Evolutionary conservation across 257 asterid species (phyloP), one percentile per base, ranked within the genome.

Genomic region (Prunella vulgaris): DNA sequence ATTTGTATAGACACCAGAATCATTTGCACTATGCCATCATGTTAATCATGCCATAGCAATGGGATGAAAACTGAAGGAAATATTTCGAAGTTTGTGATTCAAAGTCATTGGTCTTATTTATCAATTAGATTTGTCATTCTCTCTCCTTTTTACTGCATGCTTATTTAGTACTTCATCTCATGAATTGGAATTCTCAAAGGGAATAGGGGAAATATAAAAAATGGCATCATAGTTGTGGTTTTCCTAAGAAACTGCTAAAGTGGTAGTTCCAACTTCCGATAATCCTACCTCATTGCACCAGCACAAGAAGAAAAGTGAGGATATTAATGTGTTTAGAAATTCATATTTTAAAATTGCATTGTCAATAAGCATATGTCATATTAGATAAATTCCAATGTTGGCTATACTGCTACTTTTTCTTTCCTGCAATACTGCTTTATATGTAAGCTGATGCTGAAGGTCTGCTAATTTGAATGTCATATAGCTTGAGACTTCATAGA

Each of bases 41-140:
- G 12, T 33, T 37, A 53, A 53, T 12, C 54, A n/a, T 64, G 25
- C 25, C 13, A 12, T 57, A 40, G 22, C 54, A 42, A 25, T 40
- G 25, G 14, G 58, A 56, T 65, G 49, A 30, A 9, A 18, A 54
- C 59, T 37, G 65, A 54, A 18, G 37, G 4, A 42, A 52, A 28
- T 28, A 35, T 24, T 51, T 51, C 18, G 6, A 65, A 28, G 60
- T 52, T 62, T 73, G 57, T 72, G 42, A 60, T 48, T 46, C 18
- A 21, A 32, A 28, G 4, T 27, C n/a, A 38, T 33, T 56, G 30
- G 7, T 49, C 42, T 40, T 66, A 30, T 66, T 5, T 12, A 10
- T 49, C 20, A 37, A 24, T 15, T 40, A 42, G 66, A 62, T 51
- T 35, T 49, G 46, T 22, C 59, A 15, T 48, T 59, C 10, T 35